Conservation (phyloP, 805 yeast species). For the Hanseniaspora occidentalis region DNA sequence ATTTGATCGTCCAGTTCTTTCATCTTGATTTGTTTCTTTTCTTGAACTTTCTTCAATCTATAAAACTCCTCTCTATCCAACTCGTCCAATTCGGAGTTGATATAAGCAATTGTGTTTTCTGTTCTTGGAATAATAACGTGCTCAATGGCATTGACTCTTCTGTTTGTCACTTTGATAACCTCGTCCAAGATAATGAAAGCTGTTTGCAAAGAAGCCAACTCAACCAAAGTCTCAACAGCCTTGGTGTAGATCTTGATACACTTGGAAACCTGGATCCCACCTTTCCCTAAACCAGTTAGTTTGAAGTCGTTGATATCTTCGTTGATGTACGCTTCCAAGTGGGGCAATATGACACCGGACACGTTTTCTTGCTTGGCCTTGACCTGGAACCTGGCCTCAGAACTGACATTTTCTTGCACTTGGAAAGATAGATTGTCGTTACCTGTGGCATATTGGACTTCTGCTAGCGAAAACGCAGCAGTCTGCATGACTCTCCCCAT, state of each 20-base stretch:
- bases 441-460: constrained; percentile 95
- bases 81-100: constrained; percentile 93
- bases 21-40: constrained; percentile 74
- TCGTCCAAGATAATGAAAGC: constrained; percentile 95
- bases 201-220: constrained; percentile 89
- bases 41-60: constrained; percentile 91
- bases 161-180: constrained; percentile 92
- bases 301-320: constrained; percentile 86
- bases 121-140: constrained; percentile 97
- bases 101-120: constrained; percentile 83
- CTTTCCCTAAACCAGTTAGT: constrained; percentile 93
- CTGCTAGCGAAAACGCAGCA: constrained; percentile 94
- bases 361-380: constrained; percentile 92
- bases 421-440: constrained; percentile 82
- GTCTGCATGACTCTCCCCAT: constrained; percentile 99
- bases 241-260: constrained; percentile 88
- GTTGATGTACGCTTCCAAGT: constrained; percentile 76
- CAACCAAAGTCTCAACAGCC: constrained; percentile 95
- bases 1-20: constrained; percentile 50
- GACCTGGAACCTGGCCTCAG: constrained; percentile 73
- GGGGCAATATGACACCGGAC: constrained; percentile 88
- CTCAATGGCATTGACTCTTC: constrained; percentile 98
- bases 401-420: constrained; percentile 86
- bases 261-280: constrained; percentile 95
- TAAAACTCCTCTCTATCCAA: constrained; percentile 97